These are phyloP conservation scores for Moesziomyces sp. DNA, from an alignment of 1,284 basidiomycete species.

Conservation along the genomic window DNA sequence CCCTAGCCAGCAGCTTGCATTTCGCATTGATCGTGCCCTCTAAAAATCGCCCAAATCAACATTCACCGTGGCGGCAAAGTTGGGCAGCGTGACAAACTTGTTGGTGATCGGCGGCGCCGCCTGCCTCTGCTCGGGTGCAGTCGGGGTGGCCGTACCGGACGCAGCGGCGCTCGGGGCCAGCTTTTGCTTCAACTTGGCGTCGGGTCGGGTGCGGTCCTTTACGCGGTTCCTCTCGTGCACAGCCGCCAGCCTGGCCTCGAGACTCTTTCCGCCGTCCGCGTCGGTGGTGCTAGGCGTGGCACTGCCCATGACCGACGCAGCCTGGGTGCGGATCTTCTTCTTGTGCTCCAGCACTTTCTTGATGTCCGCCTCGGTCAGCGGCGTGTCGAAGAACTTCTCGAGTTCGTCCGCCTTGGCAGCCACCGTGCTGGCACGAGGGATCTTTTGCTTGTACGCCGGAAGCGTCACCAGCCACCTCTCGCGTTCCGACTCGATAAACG, in stretches of 20 bases:
- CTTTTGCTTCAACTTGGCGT: slow-evolving; percentile 76
- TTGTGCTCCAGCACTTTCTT: slow-evolving; percentile 49
- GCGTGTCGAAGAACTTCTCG: slow-evolving; percentile 45
- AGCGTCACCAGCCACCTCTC: slow-evolving; percentile 49
- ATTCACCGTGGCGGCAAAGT: slow-evolving; percentile 68
- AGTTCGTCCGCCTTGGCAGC: slow-evolving; percentile 47
- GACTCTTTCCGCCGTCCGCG: slow-evolving; percentile 36
- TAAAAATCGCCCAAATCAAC: slow-evolving; percentile 70
- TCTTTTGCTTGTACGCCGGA: slow-evolving; percentile 5
- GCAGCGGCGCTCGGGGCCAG: slow-evolving; percentile 66
- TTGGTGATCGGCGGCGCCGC: background rate
- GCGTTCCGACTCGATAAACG: slow-evolving; percentile 51
- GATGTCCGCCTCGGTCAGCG: slow-evolving; percentile 59
- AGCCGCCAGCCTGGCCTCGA: slow-evolving; percentile 75
- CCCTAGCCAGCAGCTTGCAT: too few species aligned
- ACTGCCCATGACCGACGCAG: slow-evolving; percentile 30
- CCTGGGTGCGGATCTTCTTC: slow-evolving; percentile 32
- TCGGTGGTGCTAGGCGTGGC: slow-evolving; percentile 7
- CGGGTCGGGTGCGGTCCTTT: slow-evolving; percentile 80
- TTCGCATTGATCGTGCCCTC: background rate
- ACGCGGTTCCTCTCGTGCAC: slow-evolving; percentile 89
- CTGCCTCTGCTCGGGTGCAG: slow-evolving; percentile 5
- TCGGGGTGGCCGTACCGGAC: slow-evolving; percentile 1
- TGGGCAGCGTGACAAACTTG: slow-evolving; percentile 68
- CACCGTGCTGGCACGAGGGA: slow-evolving; percentile 37